phyloP scores from a whole-genome alignment of 495 filamentous ascomycete genomes.

The Penicillium silybi region DNA sequence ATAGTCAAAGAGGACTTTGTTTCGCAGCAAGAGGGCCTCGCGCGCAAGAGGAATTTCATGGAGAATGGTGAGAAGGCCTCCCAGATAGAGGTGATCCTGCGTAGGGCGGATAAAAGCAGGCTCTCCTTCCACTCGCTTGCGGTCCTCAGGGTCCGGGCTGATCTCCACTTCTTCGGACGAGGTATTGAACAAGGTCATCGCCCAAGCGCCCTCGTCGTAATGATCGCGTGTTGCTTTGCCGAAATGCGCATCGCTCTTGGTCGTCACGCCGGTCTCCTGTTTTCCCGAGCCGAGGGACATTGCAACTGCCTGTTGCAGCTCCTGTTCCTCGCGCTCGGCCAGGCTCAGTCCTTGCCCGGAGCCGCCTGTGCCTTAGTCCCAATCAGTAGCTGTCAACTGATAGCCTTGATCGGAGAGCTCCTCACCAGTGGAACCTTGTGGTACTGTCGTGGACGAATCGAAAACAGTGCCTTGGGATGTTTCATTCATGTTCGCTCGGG shows the following conservation, averaged over 20 bases:
- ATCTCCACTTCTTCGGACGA: constrained; percentile 55
- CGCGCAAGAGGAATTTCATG: constrained; percentile 78
- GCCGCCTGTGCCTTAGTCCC: constrained; percentile 25
- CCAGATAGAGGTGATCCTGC: constrained; percentile 55
- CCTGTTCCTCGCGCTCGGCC: constrained; percentile 53
- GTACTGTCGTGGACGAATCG: constrained; percentile 6
- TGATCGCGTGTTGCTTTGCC: constrained; percentile 66
- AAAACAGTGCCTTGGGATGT: constrained; percentile 10
- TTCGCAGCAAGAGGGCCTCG: constrained; percentile 62
- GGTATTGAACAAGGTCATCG: constrained; percentile 59
- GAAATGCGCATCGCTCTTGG: constrained; percentile 51
- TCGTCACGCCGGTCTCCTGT: constrained; percentile 58
- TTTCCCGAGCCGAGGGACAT: constrained; percentile 47
- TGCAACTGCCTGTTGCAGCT: constrained; percentile 55
- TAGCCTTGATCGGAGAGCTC: background rate
- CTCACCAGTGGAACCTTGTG: constrained; percentile 24
- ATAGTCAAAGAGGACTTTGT: constrained; percentile 54
- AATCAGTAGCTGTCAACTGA: constrained; percentile 10
- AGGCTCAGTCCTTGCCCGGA: constrained; percentile 41
- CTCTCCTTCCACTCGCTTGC: constrained; percentile 53
- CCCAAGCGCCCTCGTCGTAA: constrained; percentile 74
- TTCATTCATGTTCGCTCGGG: constrained; percentile 52
- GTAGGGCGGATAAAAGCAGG: constrained; percentile 74
- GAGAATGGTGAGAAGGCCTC: constrained; percentile 71
- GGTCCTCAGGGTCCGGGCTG: constrained; percentile 56